phyloP scores from a whole-genome alignment of 148 eudicot species.

The Pouteria glomerata region DNA sequence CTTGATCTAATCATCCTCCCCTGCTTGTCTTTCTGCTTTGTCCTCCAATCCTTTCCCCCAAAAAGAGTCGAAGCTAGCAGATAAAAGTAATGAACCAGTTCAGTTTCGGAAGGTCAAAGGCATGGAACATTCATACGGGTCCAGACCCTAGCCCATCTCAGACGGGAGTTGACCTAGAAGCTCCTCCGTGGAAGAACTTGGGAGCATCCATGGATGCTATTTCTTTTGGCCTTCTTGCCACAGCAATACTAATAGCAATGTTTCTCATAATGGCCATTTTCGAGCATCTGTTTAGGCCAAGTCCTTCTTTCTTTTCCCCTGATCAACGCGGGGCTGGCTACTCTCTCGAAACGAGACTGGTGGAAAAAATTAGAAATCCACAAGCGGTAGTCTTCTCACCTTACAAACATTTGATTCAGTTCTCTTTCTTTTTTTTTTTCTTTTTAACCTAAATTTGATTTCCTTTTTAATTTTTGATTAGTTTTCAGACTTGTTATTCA shows the following conservation, averaged over 20 bases:
- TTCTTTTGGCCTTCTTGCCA: slow-evolving; percentile 75
- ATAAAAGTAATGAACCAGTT: slow-evolving; percentile 22
- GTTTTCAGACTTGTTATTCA: not conserved
- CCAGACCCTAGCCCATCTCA: slow-evolving; percentile 30
- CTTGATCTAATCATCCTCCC: not conserved
- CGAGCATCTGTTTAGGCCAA: slow-evolving; percentile 60
- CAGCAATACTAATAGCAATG: slow-evolving; percentile 67
- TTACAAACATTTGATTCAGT: not conserved
- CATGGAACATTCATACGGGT: slow-evolving; percentile 36
- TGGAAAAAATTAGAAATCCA: slow-evolving; percentile 27
- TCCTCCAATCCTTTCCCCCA: not conserved
- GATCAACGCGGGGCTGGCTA: slow-evolving; percentile 21
- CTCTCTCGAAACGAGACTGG: slow-evolving; percentile 22
- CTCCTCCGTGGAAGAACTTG: slow-evolving; percentile 44
- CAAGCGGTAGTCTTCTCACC: slow-evolving; percentile 32
- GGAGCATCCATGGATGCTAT: slow-evolving; percentile 66
- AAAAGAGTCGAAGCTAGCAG: not conserved
- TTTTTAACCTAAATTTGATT: too few species aligned
- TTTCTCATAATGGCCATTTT: slow-evolving; percentile 76
- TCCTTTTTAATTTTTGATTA: too few species aligned
- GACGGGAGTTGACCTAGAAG: slow-evolving; percentile 18
- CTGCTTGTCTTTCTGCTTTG: not conserved
- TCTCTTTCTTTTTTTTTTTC: too few species aligned
- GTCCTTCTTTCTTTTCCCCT: slow-evolving; percentile 24
- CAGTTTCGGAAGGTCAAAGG: slow-evolving; percentile 28